These are phyloP conservation scores for Mucor mucedo DNA, from an alignment of 371 early-diverging fungal species.

Conservation along the genomic window DNA sequence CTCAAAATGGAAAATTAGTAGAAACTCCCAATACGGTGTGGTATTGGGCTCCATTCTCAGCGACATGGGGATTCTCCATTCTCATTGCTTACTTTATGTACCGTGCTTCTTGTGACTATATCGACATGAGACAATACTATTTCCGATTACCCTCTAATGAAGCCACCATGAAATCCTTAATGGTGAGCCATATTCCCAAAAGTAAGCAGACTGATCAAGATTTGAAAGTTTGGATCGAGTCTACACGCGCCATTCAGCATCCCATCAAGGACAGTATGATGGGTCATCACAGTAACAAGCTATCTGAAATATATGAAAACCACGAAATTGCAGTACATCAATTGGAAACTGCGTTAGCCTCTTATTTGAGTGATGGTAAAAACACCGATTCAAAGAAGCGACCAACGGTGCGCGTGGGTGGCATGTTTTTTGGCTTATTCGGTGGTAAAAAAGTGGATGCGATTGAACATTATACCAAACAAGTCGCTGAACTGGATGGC, in stretches of 20 bases:
- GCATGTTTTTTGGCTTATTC: conserved; percentile 32
- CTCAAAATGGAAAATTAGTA: conserved; percentile 29
- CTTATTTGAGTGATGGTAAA: conserved; percentile 63
- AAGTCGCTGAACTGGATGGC: conserved; percentile 67
- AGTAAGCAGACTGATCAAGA: conserved; percentile 59
- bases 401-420: conserved; percentile 56
- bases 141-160: conserved; percentile 65
- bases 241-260: conserved; percentile 40
- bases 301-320: conserved; percentile 70
- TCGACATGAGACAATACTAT: conserved; percentile 61
- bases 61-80: conserved; percentile 65
- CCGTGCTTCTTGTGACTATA: conserved; percentile 65
- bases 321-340: conserved; percentile 71
- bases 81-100: conserved; percentile 59
- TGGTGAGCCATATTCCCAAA: conserved; percentile 73
- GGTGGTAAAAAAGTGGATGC: conserved; percentile 77
- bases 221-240: conserved; percentile 59
- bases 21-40: conserved; percentile 39
- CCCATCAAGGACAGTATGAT: conserved; percentile 69
- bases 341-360: conserved; percentile 72
- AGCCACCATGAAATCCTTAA: conserved; percentile 65
- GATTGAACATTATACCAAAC: conserved; percentile 73
- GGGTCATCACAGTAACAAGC: conserved; percentile 71
- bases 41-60: conserved; percentile 71
- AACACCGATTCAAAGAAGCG: conserved; percentile 47